These are phyloP conservation scores for Cicer bijugum DNA, from an alignment of 306 rosid genomes.

Conservation along the genomic window DNA sequence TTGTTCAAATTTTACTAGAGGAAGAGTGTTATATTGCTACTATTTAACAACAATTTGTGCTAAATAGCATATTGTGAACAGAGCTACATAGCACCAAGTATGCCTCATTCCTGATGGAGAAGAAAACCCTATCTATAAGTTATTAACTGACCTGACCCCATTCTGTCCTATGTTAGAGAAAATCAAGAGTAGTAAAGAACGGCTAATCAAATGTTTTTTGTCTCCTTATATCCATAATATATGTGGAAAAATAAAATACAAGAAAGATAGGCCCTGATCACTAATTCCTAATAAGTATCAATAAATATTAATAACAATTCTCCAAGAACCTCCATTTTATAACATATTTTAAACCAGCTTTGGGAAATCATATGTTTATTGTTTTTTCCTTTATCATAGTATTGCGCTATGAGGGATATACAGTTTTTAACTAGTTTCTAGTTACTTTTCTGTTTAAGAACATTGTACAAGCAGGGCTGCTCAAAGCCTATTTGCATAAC, in stretches of 20 bases:
- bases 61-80: background rate
- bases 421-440: no score
- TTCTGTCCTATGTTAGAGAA: background rate
- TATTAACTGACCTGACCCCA: background rate
- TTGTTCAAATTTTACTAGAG: no score
- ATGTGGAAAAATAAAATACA: background rate
- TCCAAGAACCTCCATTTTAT: conserved; percentile 2
- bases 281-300: background rate
- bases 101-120: background rate
- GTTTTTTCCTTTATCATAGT: conserved; percentile 3
- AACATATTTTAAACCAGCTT: conserved; percentile 15
- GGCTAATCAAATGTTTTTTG: background rate
- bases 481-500: no score
- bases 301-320: background rate
- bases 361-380: background rate
- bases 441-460: no score
- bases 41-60: no score
- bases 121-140: background rate
- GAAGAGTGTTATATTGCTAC: no score
- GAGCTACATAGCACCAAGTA: background rate
- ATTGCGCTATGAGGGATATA: background rate
- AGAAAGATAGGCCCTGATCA: background rate
- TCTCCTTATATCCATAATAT: background rate
- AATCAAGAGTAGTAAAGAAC: background rate
- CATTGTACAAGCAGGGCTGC: no score